Evolutionary conservation across 208 protist species (phyloP), one percentile per base, ranked within the genome.

Genomic region (Trypanosoma melophagium): DNA sequence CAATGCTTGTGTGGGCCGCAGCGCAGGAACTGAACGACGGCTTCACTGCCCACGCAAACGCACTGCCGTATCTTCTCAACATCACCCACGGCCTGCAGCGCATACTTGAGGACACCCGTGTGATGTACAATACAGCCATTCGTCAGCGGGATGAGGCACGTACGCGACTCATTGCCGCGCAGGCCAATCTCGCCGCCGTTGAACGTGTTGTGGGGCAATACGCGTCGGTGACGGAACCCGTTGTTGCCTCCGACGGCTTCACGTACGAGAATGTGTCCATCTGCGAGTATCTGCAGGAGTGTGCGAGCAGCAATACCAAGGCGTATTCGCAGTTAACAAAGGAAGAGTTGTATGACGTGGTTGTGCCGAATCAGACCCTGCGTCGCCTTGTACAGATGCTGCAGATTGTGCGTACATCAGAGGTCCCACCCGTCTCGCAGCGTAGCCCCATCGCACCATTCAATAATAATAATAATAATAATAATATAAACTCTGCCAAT

Each of bases 161-260:
- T 41, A 65, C 64, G 17, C 79, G 77, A 24, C 79, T 96, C 31
- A 58, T 86, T 60, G 74, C 79, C 8, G 76, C 75, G 7, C 77
- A 92, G 51, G 67, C 76, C 42, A 81, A 79, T 62, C 73, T 96
- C 12, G 75, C 66, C 22, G 74, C 87, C 55, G 79, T 92, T 12
- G 80, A 90, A 69, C 74, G 80, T 25, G 60, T 90, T 38, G 83
- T 93, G 52, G 74, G 69, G 54, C 85, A 87, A 56, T 96, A 84
- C 65, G 83, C 78, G 19, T 62, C 72, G 16, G 86, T 90, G 50
- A 76, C 77, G 49, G 87, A 96, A 16, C 90, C 87, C 0, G 87
- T 96, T 5, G 81, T 96, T 14, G 90, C 90, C 45, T 93, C 87
- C 51, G 90, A 96, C 62, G 90, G 90, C 35, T 96, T 84, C 80